Percentiles rank a stretch among this genome's conserved stretches.
Conservation (phyloP, 352 stramenopile genomes). For the Pythium sukuiense region DNA sequence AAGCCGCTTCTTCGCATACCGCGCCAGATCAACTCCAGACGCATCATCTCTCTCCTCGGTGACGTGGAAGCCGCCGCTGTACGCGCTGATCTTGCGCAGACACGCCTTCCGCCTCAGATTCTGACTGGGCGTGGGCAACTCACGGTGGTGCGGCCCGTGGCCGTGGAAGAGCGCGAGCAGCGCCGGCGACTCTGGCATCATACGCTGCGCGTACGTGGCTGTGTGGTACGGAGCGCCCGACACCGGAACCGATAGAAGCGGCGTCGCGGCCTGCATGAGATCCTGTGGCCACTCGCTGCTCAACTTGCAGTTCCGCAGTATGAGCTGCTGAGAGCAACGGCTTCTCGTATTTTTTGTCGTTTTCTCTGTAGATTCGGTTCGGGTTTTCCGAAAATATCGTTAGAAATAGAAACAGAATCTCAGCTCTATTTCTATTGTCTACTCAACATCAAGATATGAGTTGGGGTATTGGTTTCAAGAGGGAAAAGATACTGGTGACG, state of each 20-base stretch:
- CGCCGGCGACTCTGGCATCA: constrained; percentile 18
- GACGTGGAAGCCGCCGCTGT: constrained; percentile 32
- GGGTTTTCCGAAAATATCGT: constrained; percentile 1
- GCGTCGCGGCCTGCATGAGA: constrained; percentile 7
- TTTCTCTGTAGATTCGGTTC: constrained; percentile 3
- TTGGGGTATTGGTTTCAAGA: constrained; percentile 5
- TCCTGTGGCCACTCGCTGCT: background rate
- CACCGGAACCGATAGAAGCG: constrained; percentile 3
- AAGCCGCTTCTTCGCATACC: constrained; percentile 53
- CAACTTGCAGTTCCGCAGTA: background rate
- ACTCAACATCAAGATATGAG: constrained; percentile 10
- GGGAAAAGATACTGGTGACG: constrained; percentile 29
- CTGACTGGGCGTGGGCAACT: background rate
- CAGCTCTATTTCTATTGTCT: background rate
- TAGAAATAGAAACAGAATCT: constrained; percentile 10
- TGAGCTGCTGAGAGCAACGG: constrained; percentile 5
- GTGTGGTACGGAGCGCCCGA: background rate
- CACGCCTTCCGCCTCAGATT: constrained; percentile 29
- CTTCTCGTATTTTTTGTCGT: background rate
- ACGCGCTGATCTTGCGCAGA: constrained; percentile 55
- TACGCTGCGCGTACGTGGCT: constrained; percentile 19
- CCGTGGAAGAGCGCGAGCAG: constrained; percentile 21
- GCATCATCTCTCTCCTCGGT: constrained; percentile 9
- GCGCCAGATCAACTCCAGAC: constrained; percentile 28
- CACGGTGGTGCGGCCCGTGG: background rate